Base-by-base conservation (phyloP, 2,329 filamentous ascomycete genomes). In the Diplocarpon rosae region DNA sequence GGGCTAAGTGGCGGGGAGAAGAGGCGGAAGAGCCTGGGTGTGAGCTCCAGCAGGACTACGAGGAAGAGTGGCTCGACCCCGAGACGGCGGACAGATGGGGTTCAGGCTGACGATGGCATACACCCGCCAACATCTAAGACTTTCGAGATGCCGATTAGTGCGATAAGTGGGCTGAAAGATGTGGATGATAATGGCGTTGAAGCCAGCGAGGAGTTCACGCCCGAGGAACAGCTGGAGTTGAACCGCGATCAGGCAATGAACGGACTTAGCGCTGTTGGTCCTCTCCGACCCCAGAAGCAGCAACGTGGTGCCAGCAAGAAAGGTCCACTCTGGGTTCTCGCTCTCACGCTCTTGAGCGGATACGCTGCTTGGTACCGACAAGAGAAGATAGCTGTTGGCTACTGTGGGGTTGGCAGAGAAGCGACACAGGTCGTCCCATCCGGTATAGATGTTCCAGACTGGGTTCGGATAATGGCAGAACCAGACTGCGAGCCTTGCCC, bases 301-400 rank as follows among this genome's bases (percentile, higher is more conserved):
- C 65, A 69, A 13, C 62, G 67, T 6, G 69, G 69, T 46, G 63
- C 69, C 8, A 70, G 71, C 17, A 65, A 80, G 28, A 75, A 75
- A 47, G 77, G 77, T 0, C 81, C 86, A 13, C 70, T 90, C 2
- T 78, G 78, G 62, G 76, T 88, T 5, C 69, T 95, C 2, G 62
- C 90, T 2, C 61, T 84, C 15, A 80, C 83, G 0, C 65, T 92
- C 9, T 63, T 92, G 6, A 75, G 75, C 28, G 78, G 82, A 0
- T 86, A 94, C 52, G 83, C 73, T 27, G 76, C 76, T 8, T 92
- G 89, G 76, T 98, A 89, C 69, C 75, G 90, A 39, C 86, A 95
- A 61, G 92, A 98, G 65, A 96, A 96, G 71, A 70, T 95, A n/a
- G 83, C 86, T 13, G 86, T 96, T 15, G 92, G 93, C 29, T 98